Conservation (phyloP, 768 basidiomycete genomes). For the Mycena capillaripes region DNA sequence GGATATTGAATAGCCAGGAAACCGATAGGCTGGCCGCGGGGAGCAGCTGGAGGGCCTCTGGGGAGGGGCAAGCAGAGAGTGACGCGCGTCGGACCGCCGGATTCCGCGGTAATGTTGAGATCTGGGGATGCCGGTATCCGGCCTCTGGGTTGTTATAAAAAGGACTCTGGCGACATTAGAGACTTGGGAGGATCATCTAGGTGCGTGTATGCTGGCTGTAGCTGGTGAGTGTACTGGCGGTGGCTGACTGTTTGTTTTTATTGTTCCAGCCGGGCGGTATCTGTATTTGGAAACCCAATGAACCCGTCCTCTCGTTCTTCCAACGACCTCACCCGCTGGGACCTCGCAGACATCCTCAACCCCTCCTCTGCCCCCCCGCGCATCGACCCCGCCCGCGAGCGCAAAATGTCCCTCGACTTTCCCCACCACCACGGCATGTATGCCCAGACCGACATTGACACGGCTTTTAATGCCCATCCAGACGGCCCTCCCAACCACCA, state of each 20-base stretch:
- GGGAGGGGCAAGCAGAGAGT: not conserved
- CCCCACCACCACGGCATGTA: constrained; percentile 63
- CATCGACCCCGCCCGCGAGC: constrained; percentile 46
- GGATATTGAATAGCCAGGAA: constrained; percentile 52
- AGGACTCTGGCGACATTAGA: not conserved
- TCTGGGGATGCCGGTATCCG: constrained; percentile 27
- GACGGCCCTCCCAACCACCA: constrained; percentile 53
- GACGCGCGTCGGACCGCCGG: not conserved
- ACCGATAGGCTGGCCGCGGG: constrained; percentile 55
- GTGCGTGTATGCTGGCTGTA: not conserved
- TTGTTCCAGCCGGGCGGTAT: not conserved
- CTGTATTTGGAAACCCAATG: constrained; percentile 7
- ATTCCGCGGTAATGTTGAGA: constrained; percentile 30
- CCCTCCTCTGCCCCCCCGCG: constrained; percentile 42
- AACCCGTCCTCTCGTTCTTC: constrained; percentile 20
- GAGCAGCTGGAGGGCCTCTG: constrained; percentile 41
- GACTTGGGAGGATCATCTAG: not conserved
- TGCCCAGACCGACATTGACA: constrained; percentile 70
- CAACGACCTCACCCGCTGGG: constrained; percentile 45
- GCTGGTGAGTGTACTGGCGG: not conserved
- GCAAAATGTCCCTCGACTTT: constrained; percentile 73
- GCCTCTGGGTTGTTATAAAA: constrained; percentile 20
- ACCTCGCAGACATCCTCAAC: constrained; percentile 62
- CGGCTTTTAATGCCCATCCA: constrained; percentile 61
- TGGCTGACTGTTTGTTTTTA: not conserved